A percentile compares a stretch with the other conserved stretches of the same genome.
Conservation (phyloP, 2,329 filamentous ascomycete genomes). For the Exophiala dermatitidis region DNA sequence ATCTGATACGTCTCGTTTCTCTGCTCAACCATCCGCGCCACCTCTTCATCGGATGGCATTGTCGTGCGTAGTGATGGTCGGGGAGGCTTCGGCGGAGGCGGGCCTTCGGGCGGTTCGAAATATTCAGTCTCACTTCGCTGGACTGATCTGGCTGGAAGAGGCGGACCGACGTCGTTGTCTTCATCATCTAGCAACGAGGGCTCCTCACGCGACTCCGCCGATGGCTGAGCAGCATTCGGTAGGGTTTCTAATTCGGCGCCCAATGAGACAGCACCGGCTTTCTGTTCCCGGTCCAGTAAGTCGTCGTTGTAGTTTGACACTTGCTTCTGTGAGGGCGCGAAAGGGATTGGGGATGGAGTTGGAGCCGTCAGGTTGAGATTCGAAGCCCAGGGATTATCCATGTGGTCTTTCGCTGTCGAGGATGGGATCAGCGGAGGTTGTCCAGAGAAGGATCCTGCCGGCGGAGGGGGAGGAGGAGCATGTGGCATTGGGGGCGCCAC, state of each 20-base stretch:
- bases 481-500: conserved; percentile 16
- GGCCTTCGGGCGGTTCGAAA: conserved; percentile 16
- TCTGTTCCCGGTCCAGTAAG: conserved; percentile 20
- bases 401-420: conserved; percentile 9
- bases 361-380: conserved; percentile 6
- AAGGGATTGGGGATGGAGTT: conserved; percentile 18
- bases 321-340: conserved; percentile 21
- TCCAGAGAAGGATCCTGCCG: conserved; percentile 10
- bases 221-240: conserved; percentile 9
- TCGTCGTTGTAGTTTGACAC: conserved; percentile 19
- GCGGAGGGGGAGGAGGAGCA: conserved; percentile 19
- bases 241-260: conserved; percentile 15
- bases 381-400: conserved; percentile 23
- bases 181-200: conserved; percentile 21
- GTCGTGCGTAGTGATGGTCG: conserved; percentile 15
- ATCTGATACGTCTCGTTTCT: conserved; percentile 79
- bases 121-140: conserved; percentile 11
- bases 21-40: conserved; percentile 38
- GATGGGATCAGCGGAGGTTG: conserved; percentile 20
- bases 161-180: conserved; percentile 18
- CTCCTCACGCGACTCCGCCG: conserved; percentile 5
- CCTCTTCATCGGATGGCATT: conserved; percentile 28
- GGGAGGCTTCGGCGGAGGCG: conserved; percentile 18
- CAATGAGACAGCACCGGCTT: conserved; percentile 16
- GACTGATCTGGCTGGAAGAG: conserved; percentile 11